Evolutionary conservation across 2,329 filamentous ascomycete genomes (phyloP).

Genomic region (Dactylonectria macrodidyma): DNA sequence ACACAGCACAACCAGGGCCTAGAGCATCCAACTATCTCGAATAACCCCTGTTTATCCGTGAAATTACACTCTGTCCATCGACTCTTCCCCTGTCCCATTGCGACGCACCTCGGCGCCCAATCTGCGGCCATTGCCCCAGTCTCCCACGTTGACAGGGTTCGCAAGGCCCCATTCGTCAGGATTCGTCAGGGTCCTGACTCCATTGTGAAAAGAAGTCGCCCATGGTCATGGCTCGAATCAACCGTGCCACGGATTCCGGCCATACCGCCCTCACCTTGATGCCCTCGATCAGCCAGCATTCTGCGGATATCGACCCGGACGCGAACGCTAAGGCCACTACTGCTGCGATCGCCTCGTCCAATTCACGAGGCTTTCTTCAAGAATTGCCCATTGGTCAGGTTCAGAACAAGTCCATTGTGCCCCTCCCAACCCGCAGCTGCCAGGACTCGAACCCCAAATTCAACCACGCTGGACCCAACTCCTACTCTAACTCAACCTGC

Average conservation of each 20-base stretch:
- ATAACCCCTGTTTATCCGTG: slow-evolving; percentile 42
- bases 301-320: slow-evolving; percentile 13
- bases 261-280: slow-evolving; percentile 22
- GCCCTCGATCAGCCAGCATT: slow-evolving; percentile 28
- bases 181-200: slow-evolving; percentile 26
- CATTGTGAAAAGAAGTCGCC: slow-evolving; percentile 27
- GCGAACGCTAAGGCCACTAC: slow-evolving; percentile 28
- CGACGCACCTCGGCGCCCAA: slow-evolving; percentile 37
- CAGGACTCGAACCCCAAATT: slow-evolving; percentile 10
- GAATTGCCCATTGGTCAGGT: slow-evolving; percentile 46
- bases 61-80: slow-evolving; percentile 45
- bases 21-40: slow-evolving; percentile 9
- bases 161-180: slow-evolving; percentile 22
- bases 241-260: slow-evolving; percentile 28
- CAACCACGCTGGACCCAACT: slow-evolving; percentile 4
- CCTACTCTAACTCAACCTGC: not conserved
- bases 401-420: slow-evolving; percentile 44
- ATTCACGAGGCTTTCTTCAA: slow-evolving; percentile 44
- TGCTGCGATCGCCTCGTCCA: slow-evolving; percentile 36
- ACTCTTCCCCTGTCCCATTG: slow-evolving; percentile 36
- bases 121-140: slow-evolving; percentile 38
- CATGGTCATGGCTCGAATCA: slow-evolving; percentile 43
- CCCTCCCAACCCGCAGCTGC: slow-evolving; percentile 25
- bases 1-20: slow-evolving; percentile 17
- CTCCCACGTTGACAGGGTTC: slow-evolving; percentile 33